Evolutionary conservation across 371 early-diverging fungal species (phyloP), one percentile per base, ranked within the genome.

Genomic region (Smittium mucronatum): DNA sequence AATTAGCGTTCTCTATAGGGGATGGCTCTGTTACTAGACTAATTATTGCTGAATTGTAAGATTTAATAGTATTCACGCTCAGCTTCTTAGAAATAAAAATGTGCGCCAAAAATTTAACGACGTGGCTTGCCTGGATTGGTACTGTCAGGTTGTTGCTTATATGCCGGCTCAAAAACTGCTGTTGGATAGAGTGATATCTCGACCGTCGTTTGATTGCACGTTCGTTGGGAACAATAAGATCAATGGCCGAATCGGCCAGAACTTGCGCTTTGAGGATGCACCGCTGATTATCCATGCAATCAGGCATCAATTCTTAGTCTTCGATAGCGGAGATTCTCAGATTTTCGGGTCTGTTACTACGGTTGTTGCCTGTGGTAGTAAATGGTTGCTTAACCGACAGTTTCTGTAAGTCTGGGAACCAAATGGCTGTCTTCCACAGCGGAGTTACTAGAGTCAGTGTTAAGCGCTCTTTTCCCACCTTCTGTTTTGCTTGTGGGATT

Each of bases 231-330:
- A 33, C 28, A 16, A 61, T 61, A 61, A 61, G 5, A 11, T 61
- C 63, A 61, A 61, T 28, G 63, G 63, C 63, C 5, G 28, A 11
- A 28, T n/a, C 32, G n/a, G 28, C 5, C 47, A 47, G 5, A 47
- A 47, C 21, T 47, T 47, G 47, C 21, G 47, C 47, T 61, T 61
- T 5, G 28, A 33, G 32, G n/a, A 11, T 47, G 47, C 63, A 16
- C 63, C 63, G 63, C 32, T 61, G 28, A 33, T 32, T 32, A 15
- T 61, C n/a, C 63, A 61, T 32, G 63, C 63, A 5, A 61, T 61
- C 11, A 61, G 32, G 16, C 30, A 30, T n/a, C 63, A 61, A n/a
- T 28, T 32, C n/a, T 32, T 61, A n/a, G 11, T 61, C 11, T 61
- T 61, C 32, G 16, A 33, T 32, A 61, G 5, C 32, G 32, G 16